Conservation (phyloP, 192 early-diverging fungal species). For the Coemansia nantahalensis region DNA sequence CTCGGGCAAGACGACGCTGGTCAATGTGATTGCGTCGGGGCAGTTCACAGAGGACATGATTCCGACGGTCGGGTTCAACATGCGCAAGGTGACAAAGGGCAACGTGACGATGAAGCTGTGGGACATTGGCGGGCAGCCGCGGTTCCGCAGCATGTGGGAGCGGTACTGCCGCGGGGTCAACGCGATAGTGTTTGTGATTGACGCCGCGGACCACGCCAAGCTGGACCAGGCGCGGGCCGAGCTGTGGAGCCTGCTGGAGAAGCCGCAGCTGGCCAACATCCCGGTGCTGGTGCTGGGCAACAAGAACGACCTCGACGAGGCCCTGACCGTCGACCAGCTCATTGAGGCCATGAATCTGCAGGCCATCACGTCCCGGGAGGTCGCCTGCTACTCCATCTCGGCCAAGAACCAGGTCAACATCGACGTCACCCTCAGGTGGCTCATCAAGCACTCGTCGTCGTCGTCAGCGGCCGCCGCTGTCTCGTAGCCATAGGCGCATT, state of each 20-base stretch:
- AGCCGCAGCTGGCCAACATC: conserved; percentile 89
- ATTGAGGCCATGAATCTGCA: conserved; percentile 91
- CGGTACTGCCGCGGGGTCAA: conserved; percentile 89
- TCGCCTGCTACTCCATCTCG: conserved; percentile 97
- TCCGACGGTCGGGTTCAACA: conserved; percentile 99
- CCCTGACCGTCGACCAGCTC: conserved; percentile 81
- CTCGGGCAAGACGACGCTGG: conserved; percentile 83
- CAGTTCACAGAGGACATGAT: conserved; percentile 88
- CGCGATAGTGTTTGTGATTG: conserved; percentile 98
- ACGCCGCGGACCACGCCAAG: conserved; percentile 93
- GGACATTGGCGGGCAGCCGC: conserved; percentile 98
- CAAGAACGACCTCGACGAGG: conserved; percentile 94
- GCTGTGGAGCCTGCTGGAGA: conserved; percentile 87
- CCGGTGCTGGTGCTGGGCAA: conserved; percentile 98
- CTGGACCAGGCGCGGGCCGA: conserved; percentile 90
- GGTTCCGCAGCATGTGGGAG: conserved; percentile 98
- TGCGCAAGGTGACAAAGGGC: conserved; percentile 92
- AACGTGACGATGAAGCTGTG: conserved; percentile 98
- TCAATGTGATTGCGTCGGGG: conserved; percentile 83
- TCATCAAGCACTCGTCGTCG: conserved; percentile 74
- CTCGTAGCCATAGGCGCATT: conserved; percentile 16
- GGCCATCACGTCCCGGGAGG: conserved; percentile 87
- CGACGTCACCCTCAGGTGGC: conserved; percentile 94
- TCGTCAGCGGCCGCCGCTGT: neutral
- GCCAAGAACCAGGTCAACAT: conserved; percentile 98